Evolutionary conservation across 352 stramenopile species (phyloP).

Genomic region (Thraustochytrium striatum): DNA sequence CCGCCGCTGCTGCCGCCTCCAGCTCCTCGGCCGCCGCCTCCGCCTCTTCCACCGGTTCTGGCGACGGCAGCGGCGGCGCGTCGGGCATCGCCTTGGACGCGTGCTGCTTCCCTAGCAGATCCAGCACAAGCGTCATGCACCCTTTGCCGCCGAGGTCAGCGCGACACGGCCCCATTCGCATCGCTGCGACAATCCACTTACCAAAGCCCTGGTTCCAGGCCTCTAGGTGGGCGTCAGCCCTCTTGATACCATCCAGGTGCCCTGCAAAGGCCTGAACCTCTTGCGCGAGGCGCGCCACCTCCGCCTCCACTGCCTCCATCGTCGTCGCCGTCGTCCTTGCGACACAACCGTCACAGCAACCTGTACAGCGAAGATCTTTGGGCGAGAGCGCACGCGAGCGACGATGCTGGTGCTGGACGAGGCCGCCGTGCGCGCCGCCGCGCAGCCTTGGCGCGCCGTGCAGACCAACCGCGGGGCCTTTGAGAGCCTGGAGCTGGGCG

Average conservation of each 20-base stretch:
- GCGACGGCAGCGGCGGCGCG: background rate
- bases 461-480: constrained; percentile 11
- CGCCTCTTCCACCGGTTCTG: background rate
- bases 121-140: no score
- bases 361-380: no score
- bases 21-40: background rate
- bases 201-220: constrained; percentile 29
- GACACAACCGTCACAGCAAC: no score
- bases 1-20: background rate
- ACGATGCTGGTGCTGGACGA: constrained; percentile 28
- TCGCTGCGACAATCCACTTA: no score
- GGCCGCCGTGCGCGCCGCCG: background rate
- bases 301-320: constrained; percentile 7
- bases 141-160: no score
- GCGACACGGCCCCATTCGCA: no score
- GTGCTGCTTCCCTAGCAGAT: background rate
- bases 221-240: constrained; percentile 16
- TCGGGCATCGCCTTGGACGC: background rate
- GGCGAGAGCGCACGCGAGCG: background rate
- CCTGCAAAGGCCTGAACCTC: constrained; percentile 26
- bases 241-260: constrained; percentile 15
- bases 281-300: background rate
- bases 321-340: no score
- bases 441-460: background rate
- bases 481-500: background rate